phyloP scores from a whole-genome alignment of 2,329 filamentous ascomycete genomes.

The Trichoderma pleuroti region DNA sequence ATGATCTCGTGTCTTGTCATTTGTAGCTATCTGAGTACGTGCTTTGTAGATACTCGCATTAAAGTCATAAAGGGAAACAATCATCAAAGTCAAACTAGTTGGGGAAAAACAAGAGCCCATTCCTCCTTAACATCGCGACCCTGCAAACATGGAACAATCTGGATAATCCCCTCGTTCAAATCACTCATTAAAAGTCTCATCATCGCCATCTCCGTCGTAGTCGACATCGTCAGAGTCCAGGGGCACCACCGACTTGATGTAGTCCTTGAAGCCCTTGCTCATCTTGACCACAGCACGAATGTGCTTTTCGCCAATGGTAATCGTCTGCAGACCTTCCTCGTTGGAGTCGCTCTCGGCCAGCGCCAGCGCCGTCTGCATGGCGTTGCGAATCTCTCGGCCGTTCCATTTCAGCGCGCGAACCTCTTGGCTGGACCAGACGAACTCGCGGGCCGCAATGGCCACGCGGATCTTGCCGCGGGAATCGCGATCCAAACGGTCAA shows the following conservation, averaged over 20 bases:
- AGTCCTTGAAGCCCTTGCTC: constrained; percentile 35
- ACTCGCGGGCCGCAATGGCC: constrained; percentile 38
- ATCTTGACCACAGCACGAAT: constrained; percentile 35
- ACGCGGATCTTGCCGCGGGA: constrained; percentile 37
- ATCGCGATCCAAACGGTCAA: constrained; percentile 44
- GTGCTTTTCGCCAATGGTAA: constrained; percentile 33
- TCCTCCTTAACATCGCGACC: neutral
- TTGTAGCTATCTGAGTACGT: neutral
- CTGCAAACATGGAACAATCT: neutral
- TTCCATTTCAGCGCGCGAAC: constrained; percentile 41
- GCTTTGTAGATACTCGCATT: neutral
- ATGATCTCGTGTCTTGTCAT: constrained; percentile 3
- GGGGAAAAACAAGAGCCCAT: neutral
- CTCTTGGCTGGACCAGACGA: constrained; percentile 36
- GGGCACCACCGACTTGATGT: constrained; percentile 24
- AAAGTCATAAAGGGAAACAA: neutral
- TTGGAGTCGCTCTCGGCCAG: constrained; percentile 42
- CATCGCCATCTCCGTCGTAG: constrained; percentile 7
- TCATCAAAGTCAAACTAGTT: neutral
- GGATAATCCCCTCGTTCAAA: neutral
- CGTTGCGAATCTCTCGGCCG: constrained; percentile 42
- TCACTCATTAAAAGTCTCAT: constrained; percentile 10
- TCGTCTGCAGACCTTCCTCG: constrained; percentile 32
- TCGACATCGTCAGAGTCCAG: constrained; percentile 12
- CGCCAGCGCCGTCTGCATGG: constrained; percentile 44